These are phyloP conservation scores for Plasmodium billcollinsi DNA, from an alignment of 169 alveolate genomes.

Conservation along the genomic window DNA sequence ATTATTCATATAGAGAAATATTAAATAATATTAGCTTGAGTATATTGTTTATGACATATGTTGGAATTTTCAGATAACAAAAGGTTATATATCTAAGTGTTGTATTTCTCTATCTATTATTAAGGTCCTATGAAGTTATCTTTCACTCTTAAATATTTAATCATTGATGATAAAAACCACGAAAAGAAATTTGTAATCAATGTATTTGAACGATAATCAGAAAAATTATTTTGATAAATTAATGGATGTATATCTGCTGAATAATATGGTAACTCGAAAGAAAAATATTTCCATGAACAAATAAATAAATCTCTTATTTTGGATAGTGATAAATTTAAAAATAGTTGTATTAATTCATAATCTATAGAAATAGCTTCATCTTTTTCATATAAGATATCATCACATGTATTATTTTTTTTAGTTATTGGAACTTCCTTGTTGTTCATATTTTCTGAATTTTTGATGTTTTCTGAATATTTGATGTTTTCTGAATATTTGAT, in stretches of 20 bases:
- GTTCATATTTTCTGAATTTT: not conserved
- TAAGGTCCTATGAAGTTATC: not conserved
- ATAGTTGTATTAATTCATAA: constrained; percentile 40
- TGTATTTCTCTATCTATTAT: too few relatives aligned
- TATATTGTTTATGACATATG: too few relatives aligned
- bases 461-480: too few relatives aligned
- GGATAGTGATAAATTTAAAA: constrained; percentile 40
- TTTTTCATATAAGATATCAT: not conserved
- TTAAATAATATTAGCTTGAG: too few relatives aligned
- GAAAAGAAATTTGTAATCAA: constrained; percentile 36
- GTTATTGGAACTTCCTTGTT: not conserved
- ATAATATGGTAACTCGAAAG: constrained; percentile 55
- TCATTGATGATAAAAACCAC: constrained; percentile 56
- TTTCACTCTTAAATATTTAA: constrained; percentile 31
- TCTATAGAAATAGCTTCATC: constrained; percentile 16
- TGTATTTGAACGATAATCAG: constrained; percentile 20
- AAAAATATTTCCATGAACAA: constrained; percentile 73
- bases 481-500: not conserved
- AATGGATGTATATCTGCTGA: constrained; percentile 70
- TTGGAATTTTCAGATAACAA: too few relatives aligned
- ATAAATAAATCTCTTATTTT: constrained; percentile 74
- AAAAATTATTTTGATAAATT: constrained; percentile 45
- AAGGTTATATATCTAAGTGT: too few relatives aligned
- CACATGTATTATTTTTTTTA: not conserved
- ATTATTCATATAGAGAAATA: too few relatives aligned